These are phyloP conservation scores for Colletotrichum tofieldiae DNA, from an alignment of 2,329 filamentous ascomycete species.

Conservation along the genomic window DNA sequence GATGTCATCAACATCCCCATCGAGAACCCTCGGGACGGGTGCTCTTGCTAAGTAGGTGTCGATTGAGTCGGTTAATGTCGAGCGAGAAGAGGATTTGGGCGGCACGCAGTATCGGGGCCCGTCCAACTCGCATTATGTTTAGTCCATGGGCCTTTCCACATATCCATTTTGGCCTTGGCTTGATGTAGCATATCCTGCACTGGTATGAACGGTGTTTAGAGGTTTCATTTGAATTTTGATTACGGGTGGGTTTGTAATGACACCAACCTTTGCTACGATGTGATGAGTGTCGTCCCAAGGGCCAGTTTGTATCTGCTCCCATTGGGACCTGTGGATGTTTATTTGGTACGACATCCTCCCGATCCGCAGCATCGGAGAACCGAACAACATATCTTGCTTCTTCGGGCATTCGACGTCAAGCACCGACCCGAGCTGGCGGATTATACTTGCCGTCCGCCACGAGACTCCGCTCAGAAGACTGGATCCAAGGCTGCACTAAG, in stretches of 20 bases:
- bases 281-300: not conserved
- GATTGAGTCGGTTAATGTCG: slow-evolving; percentile 31
- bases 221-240: slow-evolving; percentile 41
- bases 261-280: not conserved
- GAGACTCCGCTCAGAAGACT: slow-evolving; percentile 35
- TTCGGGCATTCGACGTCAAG: not conserved
- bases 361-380: not conserved
- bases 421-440: slow-evolving; percentile 22
- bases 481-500: slow-evolving; percentile 26
- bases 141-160: slow-evolving; percentile 37
- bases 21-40: slow-evolving; percentile 92
- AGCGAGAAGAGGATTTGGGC: slow-evolving; percentile 16
- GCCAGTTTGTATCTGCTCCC: not conserved
- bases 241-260: slow-evolving; percentile 24
- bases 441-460: slow-evolving; percentile 27
- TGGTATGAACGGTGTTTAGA: slow-evolving; percentile 43
- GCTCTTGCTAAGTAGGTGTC: slow-evolving; percentile 63
- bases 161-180: slow-evolving; percentile 42
- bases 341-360: not conserved
- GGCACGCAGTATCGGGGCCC: slow-evolving; percentile 24
- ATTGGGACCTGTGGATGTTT: not conserved
- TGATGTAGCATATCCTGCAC: slow-evolving; percentile 45
- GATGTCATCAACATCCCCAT: slow-evolving; percentile 99
- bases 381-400: not conserved
- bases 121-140: slow-evolving; percentile 38